A percentile compares a stretch with the other conserved stretches of the same genome.
Evolutionary conservation across 768 basidiomycete species (phyloP).

Genomic region (Coprinellus micaceus): DNA sequence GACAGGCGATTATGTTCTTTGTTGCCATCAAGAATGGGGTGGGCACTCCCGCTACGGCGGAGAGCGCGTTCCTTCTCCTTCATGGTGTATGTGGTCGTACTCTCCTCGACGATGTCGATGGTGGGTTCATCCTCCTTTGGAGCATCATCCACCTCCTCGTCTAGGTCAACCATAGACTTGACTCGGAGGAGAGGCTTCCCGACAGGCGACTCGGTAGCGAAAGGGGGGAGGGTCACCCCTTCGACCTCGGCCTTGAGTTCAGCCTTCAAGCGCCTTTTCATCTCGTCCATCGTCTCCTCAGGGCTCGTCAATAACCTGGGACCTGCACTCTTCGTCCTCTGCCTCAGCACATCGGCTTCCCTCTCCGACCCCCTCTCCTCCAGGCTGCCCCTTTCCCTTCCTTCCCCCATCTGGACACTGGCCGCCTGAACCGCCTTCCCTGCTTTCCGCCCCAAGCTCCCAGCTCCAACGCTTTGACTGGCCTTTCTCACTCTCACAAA

Average conservation of each 20-base stretch:
- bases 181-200: not conserved
- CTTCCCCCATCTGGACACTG: not conserved
- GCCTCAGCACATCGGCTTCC: not conserved
- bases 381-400: not conserved
- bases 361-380: not conserved
- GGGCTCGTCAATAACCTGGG: not conserved
- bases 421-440: not conserved
- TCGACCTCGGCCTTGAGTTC: not conserved
- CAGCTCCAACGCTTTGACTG: not conserved
- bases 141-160: not conserved
- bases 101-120: not conserved
- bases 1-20: not conserved
- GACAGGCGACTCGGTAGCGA: not conserved
- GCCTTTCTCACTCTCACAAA: too few relatives aligned
- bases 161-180: not conserved
- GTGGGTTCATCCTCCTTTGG: not conserved
- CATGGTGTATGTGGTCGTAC: not conserved
- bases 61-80: not conserved
- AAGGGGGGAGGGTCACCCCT: not conserved
- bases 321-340: not conserved
- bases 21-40: not conserved
- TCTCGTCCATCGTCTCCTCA: not conserved
- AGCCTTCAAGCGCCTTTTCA: not conserved
- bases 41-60: constrained; percentile 4
- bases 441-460: not conserved